Percentiles rank a stretch among this genome's conserved stretches.
phyloP scores from a whole-genome alignment of 164 flowering plant species.

The Cinnamomum micranthum region DNA sequence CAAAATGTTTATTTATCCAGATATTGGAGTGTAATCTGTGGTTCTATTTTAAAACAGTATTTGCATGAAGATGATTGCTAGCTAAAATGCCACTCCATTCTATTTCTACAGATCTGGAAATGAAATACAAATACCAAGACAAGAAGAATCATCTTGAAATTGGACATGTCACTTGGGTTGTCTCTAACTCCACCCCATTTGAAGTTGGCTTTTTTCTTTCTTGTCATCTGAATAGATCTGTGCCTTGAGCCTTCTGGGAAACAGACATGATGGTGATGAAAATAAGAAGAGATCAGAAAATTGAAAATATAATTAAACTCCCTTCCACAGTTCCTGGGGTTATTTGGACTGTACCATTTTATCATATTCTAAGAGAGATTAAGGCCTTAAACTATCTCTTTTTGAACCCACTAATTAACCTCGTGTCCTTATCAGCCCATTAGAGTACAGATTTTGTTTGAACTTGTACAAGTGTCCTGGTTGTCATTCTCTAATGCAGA shows the following conservation, averaged over 20 bases:
- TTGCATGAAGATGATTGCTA: background rate
- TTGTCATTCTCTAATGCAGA: background rate
- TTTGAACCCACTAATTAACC: background rate
- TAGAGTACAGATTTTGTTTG: constrained; percentile 28
- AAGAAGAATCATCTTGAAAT: background rate
- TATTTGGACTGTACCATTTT: too few relatives aligned
- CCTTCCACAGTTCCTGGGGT: too few relatives aligned
- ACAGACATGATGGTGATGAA: too few relatives aligned
- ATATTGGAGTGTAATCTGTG: background rate
- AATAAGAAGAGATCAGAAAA: background rate
- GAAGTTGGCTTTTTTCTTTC: background rate
- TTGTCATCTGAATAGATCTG: too few relatives aligned
- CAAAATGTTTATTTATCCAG: too few relatives aligned
- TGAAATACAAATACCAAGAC: background rate
- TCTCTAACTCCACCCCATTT: background rate
- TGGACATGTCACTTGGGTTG: background rate
- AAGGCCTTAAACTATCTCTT: too few relatives aligned
- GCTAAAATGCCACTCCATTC: background rate
- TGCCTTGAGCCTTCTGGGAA: background rate
- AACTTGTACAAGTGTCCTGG: background rate
- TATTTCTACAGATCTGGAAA: background rate
- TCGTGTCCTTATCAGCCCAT: background rate
- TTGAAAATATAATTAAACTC: too few relatives aligned
- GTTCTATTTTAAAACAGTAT: too few relatives aligned
- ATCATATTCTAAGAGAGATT: too few relatives aligned